Percentiles rank a stretch among this genome's conserved stretches.
Evolutionary conservation across 2,329 filamentous ascomycete species (phyloP).

Genomic region (Hypoxylon sp.): DNA sequence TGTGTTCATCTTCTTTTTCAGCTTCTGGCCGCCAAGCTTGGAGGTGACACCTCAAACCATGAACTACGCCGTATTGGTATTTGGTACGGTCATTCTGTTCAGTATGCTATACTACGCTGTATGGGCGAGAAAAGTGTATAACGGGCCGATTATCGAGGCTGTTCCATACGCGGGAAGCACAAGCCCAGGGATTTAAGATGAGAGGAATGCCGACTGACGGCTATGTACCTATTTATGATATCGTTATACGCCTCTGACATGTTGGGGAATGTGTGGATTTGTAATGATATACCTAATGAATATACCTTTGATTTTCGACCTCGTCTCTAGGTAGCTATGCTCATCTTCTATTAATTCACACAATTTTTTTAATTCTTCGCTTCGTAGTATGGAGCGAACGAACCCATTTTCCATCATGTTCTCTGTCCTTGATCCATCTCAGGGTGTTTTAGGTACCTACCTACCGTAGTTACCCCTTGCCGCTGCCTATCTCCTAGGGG

Average conservation of each 20-base stretch:
- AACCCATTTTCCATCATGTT: not conserved
- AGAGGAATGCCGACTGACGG: not conserved
- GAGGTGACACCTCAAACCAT: constrained; percentile 48
- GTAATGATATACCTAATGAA: not conserved
- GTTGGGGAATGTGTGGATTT: not conserved
- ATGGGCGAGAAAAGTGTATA: constrained; percentile 47
- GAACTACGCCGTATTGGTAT: constrained; percentile 47
- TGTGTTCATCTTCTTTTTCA: constrained; percentile 47
- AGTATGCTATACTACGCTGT: constrained; percentile 48
- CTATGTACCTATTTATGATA: not conserved
- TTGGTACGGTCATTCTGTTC: constrained; percentile 45
- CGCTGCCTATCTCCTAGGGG: too few relatives aligned
- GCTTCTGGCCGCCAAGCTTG: constrained; percentile 46
- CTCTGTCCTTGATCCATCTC: not conserved
- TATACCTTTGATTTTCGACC: not conserved
- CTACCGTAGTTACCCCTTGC: too few relatives aligned
- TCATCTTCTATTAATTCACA: not conserved
- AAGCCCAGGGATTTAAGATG: not conserved
- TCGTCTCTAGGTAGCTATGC: not conserved
- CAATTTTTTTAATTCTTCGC: not conserved
- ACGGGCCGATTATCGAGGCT: constrained; percentile 44
- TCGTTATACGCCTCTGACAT: not conserved
- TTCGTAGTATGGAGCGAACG: not conserved
- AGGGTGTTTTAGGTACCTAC: not conserved
- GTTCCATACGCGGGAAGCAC: constrained; percentile 12